phyloP scores from a whole-genome alignment of 805 yeast species.

The Ogataea corticis region DNA sequence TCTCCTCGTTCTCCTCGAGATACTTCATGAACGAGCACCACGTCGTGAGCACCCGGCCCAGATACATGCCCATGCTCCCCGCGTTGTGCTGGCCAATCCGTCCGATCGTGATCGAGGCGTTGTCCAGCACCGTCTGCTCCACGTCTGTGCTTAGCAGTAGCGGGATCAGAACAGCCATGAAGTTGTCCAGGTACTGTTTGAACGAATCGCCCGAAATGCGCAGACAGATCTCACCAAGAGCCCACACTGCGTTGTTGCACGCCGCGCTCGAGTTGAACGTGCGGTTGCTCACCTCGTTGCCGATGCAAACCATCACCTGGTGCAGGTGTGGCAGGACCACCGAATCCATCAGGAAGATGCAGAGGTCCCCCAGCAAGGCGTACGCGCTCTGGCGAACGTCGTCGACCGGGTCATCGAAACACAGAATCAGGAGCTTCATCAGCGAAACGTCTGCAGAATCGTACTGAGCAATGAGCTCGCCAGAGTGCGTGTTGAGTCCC shows the following conservation, averaged over 20 bases:
- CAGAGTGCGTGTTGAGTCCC: conserved; percentile 70
- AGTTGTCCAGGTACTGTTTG: conserved; percentile 52
- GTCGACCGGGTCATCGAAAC: conserved; percentile 71
- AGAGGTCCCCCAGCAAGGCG: conserved; percentile 89
- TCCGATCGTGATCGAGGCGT: conserved; percentile 88
- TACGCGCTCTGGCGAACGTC: conserved; percentile 94
- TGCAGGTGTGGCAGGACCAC: conserved; percentile 49
- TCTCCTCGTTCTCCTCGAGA: conserved; percentile 80
- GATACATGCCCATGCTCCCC: conserved; percentile 55
- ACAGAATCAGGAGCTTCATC: conserved; percentile 61
- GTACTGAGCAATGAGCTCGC: conserved; percentile 46
- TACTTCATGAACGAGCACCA: conserved; percentile 75
- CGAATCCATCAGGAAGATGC: conserved; percentile 53
- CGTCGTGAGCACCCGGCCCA: conserved; percentile 55
- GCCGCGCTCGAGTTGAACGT: conserved; percentile 56
- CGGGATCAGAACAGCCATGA: conserved; percentile 58
- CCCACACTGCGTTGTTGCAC: conserved; percentile 91
- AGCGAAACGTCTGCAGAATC: conserved; percentile 39
- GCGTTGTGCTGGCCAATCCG: conserved; percentile 72
- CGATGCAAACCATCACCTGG: conserved; percentile 62
- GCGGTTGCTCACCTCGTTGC: conserved; percentile 62
- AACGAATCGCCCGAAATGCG: conserved; percentile 48
- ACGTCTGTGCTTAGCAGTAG: conserved; percentile 55
- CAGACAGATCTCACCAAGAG: conserved; percentile 82
- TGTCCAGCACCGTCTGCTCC: conserved; percentile 71